Evolutionary conservation across 1,284 basidiomycete genomes (phyloP), one percentile per base, ranked within the genome.

Genomic region (Leccinum subrobustum): DNA sequence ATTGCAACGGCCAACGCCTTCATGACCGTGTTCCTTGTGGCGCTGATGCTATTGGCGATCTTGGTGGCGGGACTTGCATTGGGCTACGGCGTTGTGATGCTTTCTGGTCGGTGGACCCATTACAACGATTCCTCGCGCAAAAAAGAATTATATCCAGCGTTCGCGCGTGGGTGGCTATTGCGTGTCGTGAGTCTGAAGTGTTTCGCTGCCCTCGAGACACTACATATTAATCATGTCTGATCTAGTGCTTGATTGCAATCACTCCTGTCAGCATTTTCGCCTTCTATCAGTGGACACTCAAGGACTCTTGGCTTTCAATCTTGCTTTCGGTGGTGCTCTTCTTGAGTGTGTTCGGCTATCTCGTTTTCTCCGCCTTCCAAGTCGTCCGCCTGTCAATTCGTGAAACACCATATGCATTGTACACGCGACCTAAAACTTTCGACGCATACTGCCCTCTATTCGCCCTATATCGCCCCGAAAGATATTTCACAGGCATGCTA

Each of bases 261-360:
- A 77, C 85, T 54, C 95, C 95, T 7, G 76, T 94, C 59, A 76
- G 86, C 65, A 83, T 91, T 61, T 93, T 96, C 68, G 79, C 84
- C 6, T 85, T 96, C 70, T 93, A 89, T 75, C 94, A 96, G 72
- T 96, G 93, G 92, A 91, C 89, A 0, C 79, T 96, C 61, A 81
- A 83, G 61, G 93, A 96, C 73, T 95, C 93, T 0, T 92, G 91
- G 85, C 79, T 95, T 1, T 84, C 93, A 0, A 77, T 82, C 56
- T 73, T 91, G 11, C 76, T 93, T 25, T 86, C 91, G 3, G 86
- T 88, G 54, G 66, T 91, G 57, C 77, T 88, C 52, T 79, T 94
- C 70, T 74, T 93, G 52, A 79, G 75, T 1, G 76, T 91, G 52
- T 64, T 86, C 31, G 74, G 72, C 12, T 68, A 77, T 62, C 69